These are phyloP conservation scores for Millerozyma acaciae DNA, from an alignment of 805 yeast species.

Conservation along the genomic window DNA sequence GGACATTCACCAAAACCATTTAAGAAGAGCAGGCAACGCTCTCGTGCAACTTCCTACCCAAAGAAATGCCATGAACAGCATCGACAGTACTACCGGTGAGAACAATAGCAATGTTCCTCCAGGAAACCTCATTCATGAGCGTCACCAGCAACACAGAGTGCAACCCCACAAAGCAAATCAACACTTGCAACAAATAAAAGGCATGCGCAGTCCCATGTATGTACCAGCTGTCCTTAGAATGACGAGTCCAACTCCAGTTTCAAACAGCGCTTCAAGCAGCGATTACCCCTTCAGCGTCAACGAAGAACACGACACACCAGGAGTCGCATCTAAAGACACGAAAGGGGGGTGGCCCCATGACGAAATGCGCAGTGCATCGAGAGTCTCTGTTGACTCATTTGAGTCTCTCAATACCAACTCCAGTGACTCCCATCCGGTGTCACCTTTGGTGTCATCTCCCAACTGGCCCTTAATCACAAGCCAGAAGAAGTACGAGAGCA, in stretches of 20 bases:
- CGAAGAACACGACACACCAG: constrained; percentile 2
- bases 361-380: constrained; percentile 2
- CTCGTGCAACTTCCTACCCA: constrained; percentile 6
- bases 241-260: too few relatives aligned
- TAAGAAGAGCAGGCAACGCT: constrained; percentile 6
- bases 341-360: not conserved
- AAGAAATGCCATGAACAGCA: too few relatives aligned
- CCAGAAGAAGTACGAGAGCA: constrained; percentile 23
- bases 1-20: constrained; percentile 13
- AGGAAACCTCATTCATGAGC: constrained; percentile 5
- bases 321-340: not conserved
- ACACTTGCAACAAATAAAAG: constrained; percentile 65
- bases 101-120: not conserved
- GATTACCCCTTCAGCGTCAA: not conserved
- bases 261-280: not conserved
- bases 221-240: constrained; percentile 78
- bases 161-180: constrained; percentile 15
- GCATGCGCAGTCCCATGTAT: constrained; percentile 82
- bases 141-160: constrained; percentile 10
- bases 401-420: constrained; percentile 30
- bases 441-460: constrained; percentile 8
- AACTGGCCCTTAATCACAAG: constrained; percentile 10
- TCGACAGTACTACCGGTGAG: not conserved
- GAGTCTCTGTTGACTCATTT: constrained; percentile 25
- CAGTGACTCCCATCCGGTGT: constrained; percentile 12